Conservation (phyloP, 768 basidiomycete genomes). For the Glaciozyma martinii region DNA sequence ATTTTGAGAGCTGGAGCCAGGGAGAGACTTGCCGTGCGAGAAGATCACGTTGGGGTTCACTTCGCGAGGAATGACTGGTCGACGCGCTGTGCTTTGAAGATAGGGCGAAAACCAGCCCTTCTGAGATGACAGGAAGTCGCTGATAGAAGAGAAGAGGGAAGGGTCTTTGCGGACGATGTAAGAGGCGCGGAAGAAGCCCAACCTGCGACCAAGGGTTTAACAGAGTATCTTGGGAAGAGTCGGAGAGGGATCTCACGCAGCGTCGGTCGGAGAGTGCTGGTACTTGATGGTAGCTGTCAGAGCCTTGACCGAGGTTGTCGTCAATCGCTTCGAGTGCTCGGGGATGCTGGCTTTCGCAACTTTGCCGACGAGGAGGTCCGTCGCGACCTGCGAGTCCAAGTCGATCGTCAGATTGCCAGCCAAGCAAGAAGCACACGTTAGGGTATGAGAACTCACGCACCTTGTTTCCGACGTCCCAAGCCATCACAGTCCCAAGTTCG, state of each 20-base stretch:
- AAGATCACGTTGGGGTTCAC: conserved; percentile 61
- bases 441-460: background rate
- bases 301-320: conserved; percentile 53
- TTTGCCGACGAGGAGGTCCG: background rate
- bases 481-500: background rate
- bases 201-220: too few species aligned
- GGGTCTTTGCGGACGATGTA: conserved; percentile 48
- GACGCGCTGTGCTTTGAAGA: conserved; percentile 5
- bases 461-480: background rate
- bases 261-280: conserved; percentile 44
- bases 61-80: conserved; percentile 54
- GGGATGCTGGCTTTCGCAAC: conserved; percentile 46
- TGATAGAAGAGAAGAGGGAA: conserved; percentile 55
- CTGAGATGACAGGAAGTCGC: conserved; percentile 49
- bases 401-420: too few species aligned
- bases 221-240: too few species aligned
- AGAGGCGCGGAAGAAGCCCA: conserved; percentile 52
- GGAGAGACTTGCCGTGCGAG: conserved; percentile 42
- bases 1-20: too few species aligned
- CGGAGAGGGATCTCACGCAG: too few species aligned
- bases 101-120: background rate
- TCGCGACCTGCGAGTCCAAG: background rate
- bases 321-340: conserved; percentile 49
- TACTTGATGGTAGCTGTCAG: conserved; percentile 55
- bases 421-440: background rate